phyloP scores from a whole-genome alignment of 768 basidiomycete genomes.

The Mycena latifolia region DNA sequence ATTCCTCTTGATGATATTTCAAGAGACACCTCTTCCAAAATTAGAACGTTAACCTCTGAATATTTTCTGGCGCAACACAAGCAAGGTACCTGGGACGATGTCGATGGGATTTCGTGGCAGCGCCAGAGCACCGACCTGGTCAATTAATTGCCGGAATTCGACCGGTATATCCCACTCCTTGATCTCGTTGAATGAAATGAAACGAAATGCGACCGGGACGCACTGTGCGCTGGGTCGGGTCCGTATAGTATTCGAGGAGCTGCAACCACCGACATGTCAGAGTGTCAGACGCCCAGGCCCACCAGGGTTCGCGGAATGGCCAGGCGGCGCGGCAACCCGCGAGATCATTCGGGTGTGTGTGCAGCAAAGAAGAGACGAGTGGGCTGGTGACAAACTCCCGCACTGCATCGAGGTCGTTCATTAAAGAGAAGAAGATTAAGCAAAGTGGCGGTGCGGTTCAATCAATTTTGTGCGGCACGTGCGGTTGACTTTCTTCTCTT shows the following conservation, averaged over 20 bases:
- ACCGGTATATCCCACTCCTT: constrained; percentile 25
- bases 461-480: background rate
- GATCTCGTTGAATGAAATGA: background rate
- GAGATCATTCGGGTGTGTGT: constrained; percentile 62
- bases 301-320: constrained; percentile 47
- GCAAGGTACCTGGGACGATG: constrained; percentile 10
- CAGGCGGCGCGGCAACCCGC: constrained; percentile 36
- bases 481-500: background rate
- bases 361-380: constrained; percentile 49
- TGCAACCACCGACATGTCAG: constrained; percentile 26
- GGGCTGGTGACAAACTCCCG: constrained; percentile 31
- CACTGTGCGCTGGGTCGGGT: constrained; percentile 20
- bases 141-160: constrained; percentile 25
- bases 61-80: background rate
- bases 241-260: constrained; percentile 29
- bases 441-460: constrained; percentile 15
- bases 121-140: constrained; percentile 21
- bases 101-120: constrained; percentile 21
- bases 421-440: background rate
- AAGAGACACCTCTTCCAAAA: constrained; percentile 14
- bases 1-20: constrained; percentile 55
- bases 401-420: constrained; percentile 18
- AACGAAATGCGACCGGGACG: background rate
- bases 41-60: background rate
- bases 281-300: constrained; percentile 48